A percentile compares a stretch with the other conserved stretches of the same genome.
Evolutionary conservation across 2,329 filamentous ascomycete genomes (phyloP).

Genomic region (Botrytis pseudocinerea): DNA sequence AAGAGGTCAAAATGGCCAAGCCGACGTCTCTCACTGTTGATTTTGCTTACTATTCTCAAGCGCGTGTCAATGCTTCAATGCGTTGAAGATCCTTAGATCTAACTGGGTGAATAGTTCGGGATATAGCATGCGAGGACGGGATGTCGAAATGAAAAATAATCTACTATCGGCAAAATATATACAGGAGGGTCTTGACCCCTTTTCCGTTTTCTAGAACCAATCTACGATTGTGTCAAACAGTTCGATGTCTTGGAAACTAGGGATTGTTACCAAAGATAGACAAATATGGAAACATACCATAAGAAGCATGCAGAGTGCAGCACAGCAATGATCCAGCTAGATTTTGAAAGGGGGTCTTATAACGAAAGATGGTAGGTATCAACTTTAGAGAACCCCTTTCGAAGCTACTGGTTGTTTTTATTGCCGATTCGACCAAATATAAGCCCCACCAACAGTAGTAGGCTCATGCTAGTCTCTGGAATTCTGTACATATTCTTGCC

Average conservation of each 20-base stretch:
- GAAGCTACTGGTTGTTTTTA: not conserved
- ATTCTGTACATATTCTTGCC: not conserved
- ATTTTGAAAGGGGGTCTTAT: not conserved
- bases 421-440: not conserved
- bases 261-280: not conserved
- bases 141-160: not conserved
- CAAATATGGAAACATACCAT: not conserved
- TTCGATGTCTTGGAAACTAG: not conserved
- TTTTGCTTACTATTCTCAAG: not conserved
- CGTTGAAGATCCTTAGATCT: not conserved
- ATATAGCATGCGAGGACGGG: not conserved
- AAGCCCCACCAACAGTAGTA: not conserved
- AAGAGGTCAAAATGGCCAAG: constrained; percentile 5
- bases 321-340: not conserved
- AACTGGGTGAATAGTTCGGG: not conserved
- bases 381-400: not conserved
- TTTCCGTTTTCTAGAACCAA: not conserved
- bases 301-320: not conserved
- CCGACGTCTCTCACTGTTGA: not conserved
- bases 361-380: not conserved
- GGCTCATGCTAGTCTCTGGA: not conserved
- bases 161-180: not conserved
- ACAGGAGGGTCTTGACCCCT: not conserved
- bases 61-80: not conserved
- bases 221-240: not conserved